A percentile compares a stretch with the other conserved stretches of the same genome.
Evolutionary conservation across 331 rosid genomes (phyloP).

Genomic region (Malus hybrid): DNA sequence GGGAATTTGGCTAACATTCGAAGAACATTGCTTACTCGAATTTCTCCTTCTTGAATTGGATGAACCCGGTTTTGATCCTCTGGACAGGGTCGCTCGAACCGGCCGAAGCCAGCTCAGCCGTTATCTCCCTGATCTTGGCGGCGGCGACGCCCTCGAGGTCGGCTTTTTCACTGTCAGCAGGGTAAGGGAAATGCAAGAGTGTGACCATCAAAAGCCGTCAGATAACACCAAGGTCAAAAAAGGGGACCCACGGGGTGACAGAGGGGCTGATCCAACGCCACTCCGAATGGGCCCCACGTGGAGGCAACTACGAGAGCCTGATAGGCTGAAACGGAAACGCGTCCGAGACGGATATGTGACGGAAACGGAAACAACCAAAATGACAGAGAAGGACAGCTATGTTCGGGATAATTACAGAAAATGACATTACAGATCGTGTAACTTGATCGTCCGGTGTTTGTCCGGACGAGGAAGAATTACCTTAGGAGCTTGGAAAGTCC

Average conservation of each 20-base stretch:
- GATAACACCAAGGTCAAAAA: background rate
- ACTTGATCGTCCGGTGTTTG: background rate
- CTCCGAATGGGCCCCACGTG: slow-evolving; percentile 16
- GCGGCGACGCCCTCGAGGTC: slow-evolving; percentile 65
- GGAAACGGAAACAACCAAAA: background rate
- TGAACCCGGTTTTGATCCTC: slow-evolving; percentile 68
- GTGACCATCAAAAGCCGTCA: background rate
- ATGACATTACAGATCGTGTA: background rate
- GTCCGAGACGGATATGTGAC: background rate
- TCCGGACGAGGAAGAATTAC: slow-evolving; percentile 21
- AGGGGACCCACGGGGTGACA: slow-evolving; percentile 9
- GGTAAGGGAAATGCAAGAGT: background rate
- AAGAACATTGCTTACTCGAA: slow-evolving; percentile 41
- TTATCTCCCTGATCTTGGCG: slow-evolving; percentile 71
- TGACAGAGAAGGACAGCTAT: slow-evolving; percentile 8
- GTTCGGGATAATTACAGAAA: background rate
- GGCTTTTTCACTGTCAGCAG: slow-evolving; percentile 39
- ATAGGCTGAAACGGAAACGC: background rate
- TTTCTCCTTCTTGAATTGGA: slow-evolving; percentile 67
- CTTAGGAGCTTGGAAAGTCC: slow-evolving; percentile 68
- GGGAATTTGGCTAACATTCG: slow-evolving; percentile 22
- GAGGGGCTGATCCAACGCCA: slow-evolving; percentile 1
- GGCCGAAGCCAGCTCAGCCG: slow-evolving; percentile 48
- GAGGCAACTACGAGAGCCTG: background rate
- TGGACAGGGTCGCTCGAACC: slow-evolving; percentile 53